A percentile compares a stretch with the other conserved stretches of the same genome.
Conservation (phyloP, 1,284 basidiomycete genomes). For the Ustilago loliicola region DNA sequence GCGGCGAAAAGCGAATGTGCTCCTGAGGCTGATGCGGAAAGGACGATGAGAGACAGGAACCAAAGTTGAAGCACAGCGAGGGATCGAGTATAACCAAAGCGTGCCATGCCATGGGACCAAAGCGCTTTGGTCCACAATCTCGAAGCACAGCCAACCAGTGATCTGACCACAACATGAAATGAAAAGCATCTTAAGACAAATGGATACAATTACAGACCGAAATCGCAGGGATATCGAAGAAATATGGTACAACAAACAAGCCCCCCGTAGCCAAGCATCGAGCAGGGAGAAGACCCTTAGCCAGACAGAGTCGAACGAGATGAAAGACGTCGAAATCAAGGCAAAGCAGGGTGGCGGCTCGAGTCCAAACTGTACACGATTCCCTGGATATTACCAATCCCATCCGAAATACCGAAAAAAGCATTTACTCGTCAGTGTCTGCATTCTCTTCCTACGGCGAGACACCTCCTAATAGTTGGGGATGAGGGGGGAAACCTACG, state of each 20-base stretch:
- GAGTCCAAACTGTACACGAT: constrained; percentile 65
- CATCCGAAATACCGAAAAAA: neutral
- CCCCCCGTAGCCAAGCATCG: no score
- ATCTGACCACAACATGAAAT: no score
- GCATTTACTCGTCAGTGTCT: neutral
- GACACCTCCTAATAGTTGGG: neutral
- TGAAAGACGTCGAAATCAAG: constrained; percentile 21
- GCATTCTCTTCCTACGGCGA: neutral
- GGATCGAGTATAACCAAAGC: no score
- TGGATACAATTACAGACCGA: constrained; percentile 8
- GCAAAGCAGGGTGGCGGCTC: constrained; percentile 51
- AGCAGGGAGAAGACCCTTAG: neutral
- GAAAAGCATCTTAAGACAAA: neutral
- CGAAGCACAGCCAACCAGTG: no score
- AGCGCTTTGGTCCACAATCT: no score
- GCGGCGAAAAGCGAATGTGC: neutral
- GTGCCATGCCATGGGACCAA: no score
- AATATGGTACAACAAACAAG: neutral
- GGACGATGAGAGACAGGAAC: no score
- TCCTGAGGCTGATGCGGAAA: neutral
- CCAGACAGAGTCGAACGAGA: neutral
- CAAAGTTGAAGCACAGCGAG: no score
- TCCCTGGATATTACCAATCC: constrained; percentile 48
- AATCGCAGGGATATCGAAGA: neutral
- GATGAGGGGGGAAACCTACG: constrained; percentile 64